Evolutionary conservation across 2,329 filamentous ascomycete genomes (phyloP).

Genomic region (Rhinocladiella similis): DNA sequence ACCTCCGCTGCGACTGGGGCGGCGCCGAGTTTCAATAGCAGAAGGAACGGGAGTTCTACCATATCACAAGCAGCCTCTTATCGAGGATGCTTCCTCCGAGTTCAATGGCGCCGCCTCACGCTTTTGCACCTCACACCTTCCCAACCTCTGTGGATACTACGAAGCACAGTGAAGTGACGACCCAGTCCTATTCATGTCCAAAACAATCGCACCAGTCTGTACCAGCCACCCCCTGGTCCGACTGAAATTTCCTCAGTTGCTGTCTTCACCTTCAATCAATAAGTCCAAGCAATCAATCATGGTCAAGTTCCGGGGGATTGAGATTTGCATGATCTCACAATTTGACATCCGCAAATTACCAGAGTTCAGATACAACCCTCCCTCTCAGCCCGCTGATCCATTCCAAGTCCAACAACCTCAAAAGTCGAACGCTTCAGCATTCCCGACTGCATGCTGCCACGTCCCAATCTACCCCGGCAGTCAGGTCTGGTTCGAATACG

Average conservation of each 20-base stretch:
- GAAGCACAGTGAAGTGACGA: too few relatives aligned
- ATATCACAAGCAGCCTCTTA: too few relatives aligned
- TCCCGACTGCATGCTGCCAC: conserved; percentile 20
- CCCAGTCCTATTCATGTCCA: too few relatives aligned
- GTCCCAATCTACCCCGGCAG: conserved; percentile 27
- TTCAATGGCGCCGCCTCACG: too few relatives aligned
- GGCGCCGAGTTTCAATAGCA: too few relatives aligned
- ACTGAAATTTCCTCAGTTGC: too few relatives aligned
- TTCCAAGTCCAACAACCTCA: conserved; percentile 2
- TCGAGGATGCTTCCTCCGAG: too few relatives aligned
- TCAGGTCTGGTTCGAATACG: conserved; percentile 31
- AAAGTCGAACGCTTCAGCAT: background rate
- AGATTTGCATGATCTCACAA: conserved; percentile 28
- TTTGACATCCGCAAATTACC: conserved; percentile 27
- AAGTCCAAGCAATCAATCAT: conserved; percentile 6
- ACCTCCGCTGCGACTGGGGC: too few relatives aligned
- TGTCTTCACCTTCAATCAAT: too few relatives aligned
- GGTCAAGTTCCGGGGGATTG: conserved; percentile 29
- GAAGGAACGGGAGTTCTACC: too few relatives aligned
- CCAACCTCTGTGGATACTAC: too few relatives aligned
- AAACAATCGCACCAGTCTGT: background rate
- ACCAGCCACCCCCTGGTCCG: background rate
- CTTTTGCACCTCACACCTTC: too few relatives aligned
- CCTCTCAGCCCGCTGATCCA: conserved; percentile 4
- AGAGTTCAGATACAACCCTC: conserved; percentile 17